Percentiles rank a stretch among this genome's conserved stretches.
Evolutionary conservation across 805 yeast genomes (phyloP).

Genomic region (Schwanniomyces occidentalis): DNA sequence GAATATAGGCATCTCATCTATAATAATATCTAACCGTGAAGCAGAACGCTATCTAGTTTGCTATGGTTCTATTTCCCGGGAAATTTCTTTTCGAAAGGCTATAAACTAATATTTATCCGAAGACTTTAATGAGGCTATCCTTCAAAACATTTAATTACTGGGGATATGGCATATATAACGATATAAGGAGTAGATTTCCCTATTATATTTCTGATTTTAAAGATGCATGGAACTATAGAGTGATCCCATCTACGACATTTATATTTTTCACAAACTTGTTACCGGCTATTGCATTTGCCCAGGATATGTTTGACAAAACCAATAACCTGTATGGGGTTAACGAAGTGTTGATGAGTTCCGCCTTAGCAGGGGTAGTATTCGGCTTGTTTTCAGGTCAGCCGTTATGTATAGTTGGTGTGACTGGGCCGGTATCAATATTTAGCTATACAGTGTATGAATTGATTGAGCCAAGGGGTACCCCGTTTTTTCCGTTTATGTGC

Average conservation of each 20-base stretch:
- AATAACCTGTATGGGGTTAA: slow-evolving; percentile 86
- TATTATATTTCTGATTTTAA: slow-evolving; percentile 74
- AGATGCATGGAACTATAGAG: slow-evolving; percentile 84
- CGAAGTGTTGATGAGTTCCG: slow-evolving; percentile 80
- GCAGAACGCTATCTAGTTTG: too few species aligned
- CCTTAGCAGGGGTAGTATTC: slow-evolving; percentile 86
- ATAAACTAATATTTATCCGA: not conserved
- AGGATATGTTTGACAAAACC: slow-evolving; percentile 94
- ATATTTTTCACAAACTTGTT: slow-evolving; percentile 87
- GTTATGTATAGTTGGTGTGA: slow-evolving; percentile 91
- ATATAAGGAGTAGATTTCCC: slow-evolving; percentile 56
- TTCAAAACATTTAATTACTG: slow-evolving; percentile 16
- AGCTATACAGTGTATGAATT: slow-evolving; percentile 85
- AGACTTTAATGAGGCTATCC: not conserved
- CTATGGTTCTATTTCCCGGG: too few species aligned
- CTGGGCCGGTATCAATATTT: slow-evolving; percentile 93
- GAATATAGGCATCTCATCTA: too few species aligned
- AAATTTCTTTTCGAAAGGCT: too few species aligned
- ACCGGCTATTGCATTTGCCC: slow-evolving; percentile 96
- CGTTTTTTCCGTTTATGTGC: slow-evolving; percentile 88
- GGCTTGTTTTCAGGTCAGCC: slow-evolving; percentile 91
- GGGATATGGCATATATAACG: slow-evolving; percentile 56
- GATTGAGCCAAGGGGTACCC: slow-evolving; percentile 52
- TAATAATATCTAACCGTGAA: too few species aligned
- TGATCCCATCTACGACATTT: slow-evolving; percentile 78